Percentiles rank a stretch among this genome's conserved stretches.
Conservation (phyloP, 176 grass and related monocot species). For the Carex scoparia region DNA sequence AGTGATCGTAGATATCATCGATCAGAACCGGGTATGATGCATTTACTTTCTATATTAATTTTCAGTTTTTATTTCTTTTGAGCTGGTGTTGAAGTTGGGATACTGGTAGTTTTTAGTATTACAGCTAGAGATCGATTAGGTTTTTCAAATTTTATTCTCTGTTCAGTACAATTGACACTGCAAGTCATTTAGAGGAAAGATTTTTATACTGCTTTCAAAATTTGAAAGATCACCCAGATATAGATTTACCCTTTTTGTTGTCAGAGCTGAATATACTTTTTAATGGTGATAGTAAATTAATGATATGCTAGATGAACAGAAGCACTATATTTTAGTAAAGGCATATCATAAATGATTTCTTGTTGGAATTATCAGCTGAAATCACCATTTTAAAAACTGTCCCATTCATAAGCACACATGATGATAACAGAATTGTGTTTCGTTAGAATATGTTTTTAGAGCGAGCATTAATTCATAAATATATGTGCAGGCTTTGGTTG, state of each 20-base stretch:
- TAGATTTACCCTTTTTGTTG: background rate
- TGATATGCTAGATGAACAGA: background rate
- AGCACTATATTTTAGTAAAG: background rate
- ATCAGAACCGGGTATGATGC: conserved; percentile 66
- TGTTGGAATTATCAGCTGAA: background rate
- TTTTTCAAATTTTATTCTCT: background rate
- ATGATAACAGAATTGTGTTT: background rate
- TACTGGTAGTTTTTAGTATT: background rate
- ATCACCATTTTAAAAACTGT: background rate
- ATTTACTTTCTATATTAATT: background rate
- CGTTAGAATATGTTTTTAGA: background rate
- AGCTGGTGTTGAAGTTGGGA: background rate
- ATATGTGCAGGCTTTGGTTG: conserved; percentile 63
- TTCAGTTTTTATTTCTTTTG: background rate
- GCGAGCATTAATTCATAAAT: background rate
- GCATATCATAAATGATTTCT: background rate
- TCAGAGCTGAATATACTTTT: background rate
- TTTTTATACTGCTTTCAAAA: background rate
- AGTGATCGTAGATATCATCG: conserved; percentile 76
- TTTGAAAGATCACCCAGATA: background rate
- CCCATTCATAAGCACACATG: background rate
- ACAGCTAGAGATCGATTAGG: background rate
- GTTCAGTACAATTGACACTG: background rate
- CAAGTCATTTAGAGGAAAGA: background rate
- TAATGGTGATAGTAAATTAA: background rate